A percentile compares a stretch with the other conserved stretches of the same genome.
Conservation (phyloP, 352 stramenopile species). For the Phytophthora vignae region DNA sequence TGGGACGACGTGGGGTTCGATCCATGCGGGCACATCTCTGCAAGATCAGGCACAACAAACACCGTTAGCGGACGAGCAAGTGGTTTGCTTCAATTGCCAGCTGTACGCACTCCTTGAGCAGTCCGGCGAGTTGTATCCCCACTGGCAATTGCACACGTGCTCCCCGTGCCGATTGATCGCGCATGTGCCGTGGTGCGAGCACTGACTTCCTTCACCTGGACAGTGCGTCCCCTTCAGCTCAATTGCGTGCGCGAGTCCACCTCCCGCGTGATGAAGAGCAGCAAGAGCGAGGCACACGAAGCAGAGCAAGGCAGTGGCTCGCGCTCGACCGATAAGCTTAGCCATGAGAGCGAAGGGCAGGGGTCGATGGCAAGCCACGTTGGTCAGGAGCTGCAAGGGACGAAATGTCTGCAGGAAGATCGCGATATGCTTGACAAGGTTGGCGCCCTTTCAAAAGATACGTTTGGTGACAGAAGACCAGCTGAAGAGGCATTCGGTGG, state of each 20-base stretch:
- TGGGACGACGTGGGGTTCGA: slow-evolving; percentile 53
- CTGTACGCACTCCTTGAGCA: slow-evolving; percentile 62
- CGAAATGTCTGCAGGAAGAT: slow-evolving; percentile 16
- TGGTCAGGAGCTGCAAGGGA: neutral
- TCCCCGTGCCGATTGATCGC: slow-evolving; percentile 70
- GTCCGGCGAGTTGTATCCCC: slow-evolving; percentile 68
- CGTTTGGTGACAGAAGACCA: slow-evolving; percentile 9
- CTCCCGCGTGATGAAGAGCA: neutral
- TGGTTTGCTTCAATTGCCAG: neutral
- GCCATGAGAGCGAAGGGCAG: neutral
- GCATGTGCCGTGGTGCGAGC: slow-evolving; percentile 72
- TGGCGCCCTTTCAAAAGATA: slow-evolving; percentile 34
- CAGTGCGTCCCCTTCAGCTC: slow-evolving; percentile 50
- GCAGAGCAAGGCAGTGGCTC: neutral
- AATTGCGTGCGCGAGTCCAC: slow-evolving; percentile 10
- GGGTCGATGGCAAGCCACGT: neutral
- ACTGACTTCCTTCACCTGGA: slow-evolving; percentile 68
- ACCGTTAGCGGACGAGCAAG: neutral
- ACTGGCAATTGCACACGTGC: slow-evolving; percentile 83
- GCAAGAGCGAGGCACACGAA: slow-evolving; percentile 17
- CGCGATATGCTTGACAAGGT: slow-evolving; percentile 5
- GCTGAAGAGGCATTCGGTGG: slow-evolving; percentile 11
- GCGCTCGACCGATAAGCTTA: neutral
- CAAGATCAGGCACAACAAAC: neutral
- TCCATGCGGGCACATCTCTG: slow-evolving; percentile 81